Percentiles rank a stretch among this genome's conserved stretches.
These are phyloP conservation scores for Raddia distichophylla DNA, from an alignment of 176 grass and related monocot species.

Conservation along the genomic window DNA sequence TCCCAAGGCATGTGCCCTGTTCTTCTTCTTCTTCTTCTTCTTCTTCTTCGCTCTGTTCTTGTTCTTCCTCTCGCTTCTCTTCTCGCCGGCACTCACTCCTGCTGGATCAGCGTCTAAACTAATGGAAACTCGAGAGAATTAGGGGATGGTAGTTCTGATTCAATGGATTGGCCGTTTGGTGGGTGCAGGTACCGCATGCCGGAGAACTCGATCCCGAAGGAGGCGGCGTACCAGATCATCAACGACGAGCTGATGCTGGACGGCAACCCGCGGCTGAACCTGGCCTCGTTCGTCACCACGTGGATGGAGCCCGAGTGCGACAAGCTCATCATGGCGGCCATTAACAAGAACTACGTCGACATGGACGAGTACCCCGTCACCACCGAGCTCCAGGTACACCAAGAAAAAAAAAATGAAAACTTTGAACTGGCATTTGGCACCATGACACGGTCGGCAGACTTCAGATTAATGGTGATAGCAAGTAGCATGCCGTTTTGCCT, in stretches of 20 bases:
- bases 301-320: constrained; percentile 99
- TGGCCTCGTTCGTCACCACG: constrained; percentile 94
- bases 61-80: neutral
- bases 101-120: neutral
- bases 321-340: constrained; percentile 91
- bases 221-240: constrained; percentile 99
- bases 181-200: constrained; percentile 76
- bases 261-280: constrained; percentile 94
- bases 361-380: constrained; percentile 99
- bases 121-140: neutral
- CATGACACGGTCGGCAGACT: neutral
- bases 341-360: constrained; percentile 99
- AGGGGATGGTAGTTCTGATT: neutral
- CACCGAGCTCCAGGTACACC: constrained; percentile 85
- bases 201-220: constrained; percentile 93
- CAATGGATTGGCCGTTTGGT: neutral
- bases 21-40: neutral
- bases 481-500: neutral
- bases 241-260: constrained; percentile 99
- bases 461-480: neutral
- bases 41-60: neutral
- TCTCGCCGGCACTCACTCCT: neutral
- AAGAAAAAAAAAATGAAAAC: too few relatives aligned
- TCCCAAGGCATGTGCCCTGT: constrained; percentile 56
- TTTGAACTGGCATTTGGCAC: neutral